Percentiles rank a stretch among this genome's conserved stretches.
These are phyloP conservation scores for Colletotrichum euphorbiae DNA, from an alignment of 2,329 filamentous ascomycete species.

Conservation along the genomic window DNA sequence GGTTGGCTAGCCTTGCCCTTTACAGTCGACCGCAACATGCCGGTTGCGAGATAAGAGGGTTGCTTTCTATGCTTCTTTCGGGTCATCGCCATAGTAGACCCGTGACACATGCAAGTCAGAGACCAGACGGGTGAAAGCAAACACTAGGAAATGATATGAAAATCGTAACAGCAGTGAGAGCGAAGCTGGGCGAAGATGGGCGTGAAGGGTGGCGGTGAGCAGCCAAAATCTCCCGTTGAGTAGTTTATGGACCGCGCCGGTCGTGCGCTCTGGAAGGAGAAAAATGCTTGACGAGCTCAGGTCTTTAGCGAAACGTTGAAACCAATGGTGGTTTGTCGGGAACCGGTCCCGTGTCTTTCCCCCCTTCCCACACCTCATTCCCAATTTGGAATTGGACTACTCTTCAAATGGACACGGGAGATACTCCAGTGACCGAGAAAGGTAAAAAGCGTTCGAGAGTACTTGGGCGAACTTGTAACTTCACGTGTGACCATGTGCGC, in stretches of 20 bases:
- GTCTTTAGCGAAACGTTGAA: conserved; percentile 15
- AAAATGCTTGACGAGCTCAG: conserved; percentile 11
- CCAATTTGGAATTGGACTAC: neutral
- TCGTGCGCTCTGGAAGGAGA: neutral
- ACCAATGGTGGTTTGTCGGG: conserved; percentile 8
- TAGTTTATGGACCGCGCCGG: too few relatives aligned
- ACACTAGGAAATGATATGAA: conserved; percentile 15
- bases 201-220: conserved; percentile 30
- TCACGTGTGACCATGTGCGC: neutral
- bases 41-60: conserved; percentile 36
- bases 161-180: neutral
- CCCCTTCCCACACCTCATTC: neutral
- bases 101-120: conserved; percentile 9
- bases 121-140: neutral
- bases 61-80: conserved; percentile 29
- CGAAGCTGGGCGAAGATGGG: conserved; percentile 25
- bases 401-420: neutral
- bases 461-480: neutral
- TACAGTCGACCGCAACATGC: conserved; percentile 6
- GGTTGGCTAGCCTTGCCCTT: conserved; percentile 28
- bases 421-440: neutral
- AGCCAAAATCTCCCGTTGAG: neutral
- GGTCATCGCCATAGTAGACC: neutral
- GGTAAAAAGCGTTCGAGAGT: neutral
- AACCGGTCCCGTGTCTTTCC: conserved; percentile 8